Conservation (phyloP, 1,139 yeast genomes). For the Meyerozyma sp. region DNA sequence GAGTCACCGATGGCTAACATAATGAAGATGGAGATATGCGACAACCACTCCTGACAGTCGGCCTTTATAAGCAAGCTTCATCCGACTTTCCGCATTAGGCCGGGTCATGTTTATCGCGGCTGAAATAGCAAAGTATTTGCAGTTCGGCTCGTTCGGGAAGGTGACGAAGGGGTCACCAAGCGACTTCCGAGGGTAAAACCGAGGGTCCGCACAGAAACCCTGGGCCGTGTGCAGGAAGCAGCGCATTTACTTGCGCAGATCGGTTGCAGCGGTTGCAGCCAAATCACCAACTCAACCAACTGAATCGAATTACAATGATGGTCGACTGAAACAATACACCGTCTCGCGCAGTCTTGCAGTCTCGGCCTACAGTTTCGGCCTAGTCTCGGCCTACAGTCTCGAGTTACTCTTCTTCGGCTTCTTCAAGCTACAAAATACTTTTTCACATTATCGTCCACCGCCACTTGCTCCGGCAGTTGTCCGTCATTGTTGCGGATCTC, state of each 20-base stretch:
- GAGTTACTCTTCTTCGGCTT: too few relatives aligned
- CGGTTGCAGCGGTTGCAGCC: too few relatives aligned
- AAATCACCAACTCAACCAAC: too few relatives aligned
- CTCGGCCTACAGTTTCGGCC: neutral
- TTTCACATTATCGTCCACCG: constrained; percentile 55
- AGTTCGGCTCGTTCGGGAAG: constrained; percentile 2
- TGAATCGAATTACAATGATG: too few relatives aligned
- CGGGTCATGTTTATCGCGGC: constrained; percentile 1
- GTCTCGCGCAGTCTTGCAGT: neutral
- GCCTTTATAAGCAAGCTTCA: neutral
- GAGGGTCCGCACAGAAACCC: neutral
- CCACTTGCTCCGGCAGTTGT: constrained; percentile 54
- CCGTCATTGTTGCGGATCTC: constrained; percentile 46
- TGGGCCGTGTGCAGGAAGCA: too few relatives aligned
- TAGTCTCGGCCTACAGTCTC: neutral
- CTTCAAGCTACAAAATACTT: constrained; percentile 23
- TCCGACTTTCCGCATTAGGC: neutral
- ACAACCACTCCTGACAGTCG: neutral
- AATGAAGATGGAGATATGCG: neutral
- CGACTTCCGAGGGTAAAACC: constrained; percentile 1
- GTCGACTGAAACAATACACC: neutral
- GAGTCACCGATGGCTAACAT: constrained; percentile 71
- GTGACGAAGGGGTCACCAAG: neutral
- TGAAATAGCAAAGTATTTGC: constrained; percentile 2
- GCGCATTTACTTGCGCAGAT: neutral